Evolutionary conservation across 768 basidiomycete species (phyloP), one percentile per base, ranked within the genome.

Genomic region (Tubosaeta sp.): DNA sequence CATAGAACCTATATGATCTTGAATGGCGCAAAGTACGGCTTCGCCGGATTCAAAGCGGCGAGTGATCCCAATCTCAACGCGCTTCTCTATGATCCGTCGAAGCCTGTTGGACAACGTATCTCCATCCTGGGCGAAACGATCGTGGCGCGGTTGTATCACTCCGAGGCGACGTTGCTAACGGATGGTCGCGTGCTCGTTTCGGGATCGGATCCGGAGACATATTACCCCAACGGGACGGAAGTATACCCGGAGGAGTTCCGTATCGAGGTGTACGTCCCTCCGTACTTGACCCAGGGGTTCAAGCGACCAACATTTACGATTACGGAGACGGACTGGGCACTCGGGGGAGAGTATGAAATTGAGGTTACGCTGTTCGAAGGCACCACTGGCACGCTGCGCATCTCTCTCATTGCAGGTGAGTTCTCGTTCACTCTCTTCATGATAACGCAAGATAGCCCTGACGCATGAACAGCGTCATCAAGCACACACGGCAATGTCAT

Each of bases 261-360:
- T 14, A 78, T 78, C 56, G 77, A 87, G 65, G 83, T 86, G 24
- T 96, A 95, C 71, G 78, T 88, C 59, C 95, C 95, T 11, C 90
- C 88, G 13, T 97, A 95, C 68, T 77, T 91, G 53, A 81, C 71
- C 53, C 69, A 78, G 55, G 86, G 86, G 11, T 68, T 76, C 54
- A 64, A 56, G 7, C 86, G 85, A 51, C 93, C 87, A 0, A 71
- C 67, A 38, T 86, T 82, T 64, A 81, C 74, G 18, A 73, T 87
- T 41, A 57, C 74, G 0, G 63, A 73, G 51, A 79, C 74, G 13
- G 87, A 91, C 60, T 90, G 87, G 86, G 66, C 59, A 0, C 82
- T 84, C 27, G 75, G 78, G 0, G 74, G 76, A 10, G 63, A 65
- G 18, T 81, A 82, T 58, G 62, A 66, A 1, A 84, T 91, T 56